phyloP scores from a whole-genome alignment of 257 asterid genomes.

The Solanum ahanhuiri region DNA sequence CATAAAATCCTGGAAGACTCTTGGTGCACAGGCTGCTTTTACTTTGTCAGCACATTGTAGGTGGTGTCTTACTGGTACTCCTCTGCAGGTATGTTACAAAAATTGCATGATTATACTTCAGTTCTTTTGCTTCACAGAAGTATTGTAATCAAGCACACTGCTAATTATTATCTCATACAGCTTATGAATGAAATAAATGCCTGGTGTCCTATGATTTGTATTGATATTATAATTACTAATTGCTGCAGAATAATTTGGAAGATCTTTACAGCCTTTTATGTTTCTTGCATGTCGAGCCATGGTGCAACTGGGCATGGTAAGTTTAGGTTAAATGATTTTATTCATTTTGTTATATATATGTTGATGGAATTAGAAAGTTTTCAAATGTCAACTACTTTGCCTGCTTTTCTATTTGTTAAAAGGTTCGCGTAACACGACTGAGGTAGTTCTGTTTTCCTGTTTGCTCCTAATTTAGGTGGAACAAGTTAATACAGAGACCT shows the following conservation, averaged over 20 bases:
- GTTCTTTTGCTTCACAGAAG: not conserved
- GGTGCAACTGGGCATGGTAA: conserved; percentile 98
- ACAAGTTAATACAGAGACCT: conserved; percentile 65
- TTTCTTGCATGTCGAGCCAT: conserved; percentile 87
- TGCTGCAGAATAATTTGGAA: conserved; percentile 70
- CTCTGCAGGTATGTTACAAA: conserved; percentile 54
- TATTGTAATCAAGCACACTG: not conserved
- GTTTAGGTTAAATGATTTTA: not conserved
- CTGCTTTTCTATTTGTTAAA: not conserved
- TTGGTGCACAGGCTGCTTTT: conserved; percentile 70
- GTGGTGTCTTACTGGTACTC: conserved; percentile 93
- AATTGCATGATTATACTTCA: not conserved
- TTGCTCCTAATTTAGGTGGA: conserved; percentile 51
- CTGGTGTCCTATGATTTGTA: not conserved
- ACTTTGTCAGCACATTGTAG: conserved; percentile 58
- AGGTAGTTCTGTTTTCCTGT: not conserved
- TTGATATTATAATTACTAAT: not conserved
- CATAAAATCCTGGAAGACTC: conserved; percentile 61
- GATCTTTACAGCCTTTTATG: conserved; percentile 76
- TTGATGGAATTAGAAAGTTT: not conserved
- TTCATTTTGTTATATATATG: not conserved
- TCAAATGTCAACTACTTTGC: not conserved
- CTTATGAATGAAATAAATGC: not conserved
- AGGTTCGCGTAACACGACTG: not conserved
- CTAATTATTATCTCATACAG: not conserved